Conservation (phyloP, 495 filamentous ascomycete species). For the Aspergillus egyptiacus region DNA sequence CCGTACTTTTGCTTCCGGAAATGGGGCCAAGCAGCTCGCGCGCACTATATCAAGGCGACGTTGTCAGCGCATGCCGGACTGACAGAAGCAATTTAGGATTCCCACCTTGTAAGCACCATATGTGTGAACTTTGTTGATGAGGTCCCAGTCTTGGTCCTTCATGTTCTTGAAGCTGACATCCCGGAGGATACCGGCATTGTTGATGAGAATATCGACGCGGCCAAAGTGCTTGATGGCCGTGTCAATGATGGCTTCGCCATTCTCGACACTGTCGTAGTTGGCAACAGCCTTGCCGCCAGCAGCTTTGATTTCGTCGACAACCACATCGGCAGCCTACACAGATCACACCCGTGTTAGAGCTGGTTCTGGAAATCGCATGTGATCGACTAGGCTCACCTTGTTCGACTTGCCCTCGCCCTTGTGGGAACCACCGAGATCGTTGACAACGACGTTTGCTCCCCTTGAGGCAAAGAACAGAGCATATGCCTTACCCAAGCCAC, state of each 20-base stretch:
- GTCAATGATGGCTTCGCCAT: slow-evolving; percentile 92
- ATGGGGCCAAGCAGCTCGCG: slow-evolving; percentile 93
- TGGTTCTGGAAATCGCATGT: background rate
- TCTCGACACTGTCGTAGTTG: slow-evolving; percentile 96
- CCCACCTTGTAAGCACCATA: slow-evolving; percentile 85
- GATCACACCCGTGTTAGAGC: slow-evolving; percentile 17
- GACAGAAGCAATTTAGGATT: background rate
- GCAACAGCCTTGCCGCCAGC: slow-evolving; percentile 94
- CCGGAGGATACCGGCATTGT: slow-evolving; percentile 96
- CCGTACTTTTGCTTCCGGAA: slow-evolving; percentile 99
- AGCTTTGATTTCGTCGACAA: slow-evolving; percentile 89
- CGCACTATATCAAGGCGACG: slow-evolving; percentile 51
- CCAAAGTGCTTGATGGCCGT: slow-evolving; percentile 91
- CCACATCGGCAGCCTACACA: slow-evolving; percentile 80
- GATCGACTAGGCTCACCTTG: slow-evolving; percentile 52
- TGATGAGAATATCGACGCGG: slow-evolving; percentile 89
- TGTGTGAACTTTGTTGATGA: slow-evolving; percentile 89
- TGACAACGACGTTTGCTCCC: slow-evolving; percentile 95
- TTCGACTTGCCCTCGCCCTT: slow-evolving; percentile 86
- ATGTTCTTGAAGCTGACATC: slow-evolving; percentile 99
- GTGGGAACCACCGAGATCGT: slow-evolving; percentile 91
- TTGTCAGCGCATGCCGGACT: background rate
- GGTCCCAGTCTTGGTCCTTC: slow-evolving; percentile 94
- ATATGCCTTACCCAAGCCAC: slow-evolving; percentile 90
- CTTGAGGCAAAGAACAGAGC: slow-evolving; percentile 85